Evolutionary conservation across 495 filamentous ascomycete genomes (phyloP).

Genomic region (Penicillium steckii): DNA sequence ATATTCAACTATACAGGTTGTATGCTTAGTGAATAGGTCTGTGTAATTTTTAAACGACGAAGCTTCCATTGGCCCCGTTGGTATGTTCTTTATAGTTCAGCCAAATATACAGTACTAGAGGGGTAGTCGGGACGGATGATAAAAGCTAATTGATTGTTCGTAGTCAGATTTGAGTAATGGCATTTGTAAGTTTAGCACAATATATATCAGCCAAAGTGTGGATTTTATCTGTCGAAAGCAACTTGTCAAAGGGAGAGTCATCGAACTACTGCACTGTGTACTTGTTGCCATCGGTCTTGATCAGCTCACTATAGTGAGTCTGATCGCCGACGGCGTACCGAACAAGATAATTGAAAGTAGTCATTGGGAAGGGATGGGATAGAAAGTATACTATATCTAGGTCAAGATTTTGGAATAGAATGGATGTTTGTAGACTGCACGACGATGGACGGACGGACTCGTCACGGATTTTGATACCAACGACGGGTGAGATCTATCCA

Average conservation of each 20-base stretch:
- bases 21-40: background rate
- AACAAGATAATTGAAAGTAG: conserved; percentile 17
- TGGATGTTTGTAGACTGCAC: too few relatives aligned
- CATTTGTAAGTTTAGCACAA: background rate
- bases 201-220: too few relatives aligned
- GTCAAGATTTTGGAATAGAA: too few relatives aligned
- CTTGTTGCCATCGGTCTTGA: background rate
- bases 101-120: conserved; percentile 62
- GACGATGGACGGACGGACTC: too few relatives aligned
- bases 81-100: conserved; percentile 73
- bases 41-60: too few relatives aligned
- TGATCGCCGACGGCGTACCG: conserved; percentile 10
- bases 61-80: conserved; percentile 62
- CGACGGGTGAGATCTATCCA: too few relatives aligned
- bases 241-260: conserved; percentile 12
- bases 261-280: conserved; percentile 13
- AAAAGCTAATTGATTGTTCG: background rate
- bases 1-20: conserved; percentile 33
- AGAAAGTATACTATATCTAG: too few relatives aligned
- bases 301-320: conserved; percentile 15
- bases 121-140: conserved; percentile 18
- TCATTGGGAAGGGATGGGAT: too few relatives aligned
- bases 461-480: too few relatives aligned
- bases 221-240: too few relatives aligned
- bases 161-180: background rate